Base-by-base conservation (phyloP, 1,139 yeast genomes). In the Groenewaldozyma auringiensis region DNA sequence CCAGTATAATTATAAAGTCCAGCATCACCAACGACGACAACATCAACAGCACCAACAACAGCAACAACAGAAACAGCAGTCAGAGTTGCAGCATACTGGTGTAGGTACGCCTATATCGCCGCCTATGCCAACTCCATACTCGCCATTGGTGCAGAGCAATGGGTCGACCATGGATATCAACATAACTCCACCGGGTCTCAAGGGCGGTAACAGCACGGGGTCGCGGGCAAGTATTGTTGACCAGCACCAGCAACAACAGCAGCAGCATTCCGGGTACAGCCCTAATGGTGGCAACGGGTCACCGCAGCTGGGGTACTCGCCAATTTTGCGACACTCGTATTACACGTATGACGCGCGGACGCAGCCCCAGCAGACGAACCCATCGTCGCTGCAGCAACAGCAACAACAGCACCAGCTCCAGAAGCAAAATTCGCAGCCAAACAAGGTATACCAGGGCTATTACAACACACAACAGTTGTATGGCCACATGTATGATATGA, bases 121-220 rank as follows among this genome's bases (percentile, higher is more conserved):
- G 9, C 22, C 38, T 6, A 35, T 35, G 21, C 38, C 38, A 18
- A 35, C 38, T 4, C 38, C 38, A 9, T 35, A 35, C 38, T 35
- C 38, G 21, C 38, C 38, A 8, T n/a, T 35, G n/a, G 21, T 35
- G 16, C 38, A 35, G 14, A n/a, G n/a, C n/a, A 25, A 25, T 11
- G 29, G 29, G 29, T 25, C 29, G 6, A 25, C 9, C 29, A 25
- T 25, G 29, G 29, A 25, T 11, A 25, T 25, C 9, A 11, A 6
- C 29, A n/a, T n/a, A n/a, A 11, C 29, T 25, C 11, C 29, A 11
- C 29, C 29, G 11, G 29, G 29, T 6, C 29, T 25, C 6, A 25
- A 25, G 29, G 29, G 29, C 29, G n/a, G n/a, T n/a, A n/a, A n/a
- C n/a, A 25, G 29, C 29, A 11, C 9, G 11, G 29, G 29, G 29